Base-by-base conservation (phyloP, 371 early-diverging fungal genomes). In the Actinomortierella wolfii region DNA sequence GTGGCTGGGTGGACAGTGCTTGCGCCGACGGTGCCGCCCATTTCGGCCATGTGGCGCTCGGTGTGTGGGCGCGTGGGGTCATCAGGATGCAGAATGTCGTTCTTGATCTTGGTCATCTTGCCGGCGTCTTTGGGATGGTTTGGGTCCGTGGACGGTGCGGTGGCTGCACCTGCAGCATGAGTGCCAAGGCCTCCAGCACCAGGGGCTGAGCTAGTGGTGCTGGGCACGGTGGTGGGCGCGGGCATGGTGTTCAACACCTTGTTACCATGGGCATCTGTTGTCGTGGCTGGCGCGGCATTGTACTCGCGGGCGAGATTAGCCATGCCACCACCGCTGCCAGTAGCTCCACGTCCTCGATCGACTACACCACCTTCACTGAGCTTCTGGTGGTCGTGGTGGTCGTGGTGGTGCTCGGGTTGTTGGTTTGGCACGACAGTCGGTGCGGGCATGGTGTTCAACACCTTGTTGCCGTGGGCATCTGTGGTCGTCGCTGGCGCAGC, bases 121-220 rank as follows among this genome's bases (percentile, higher is more conserved):
- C 34, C 11, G 34, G 34, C 34, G n/a, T n/a, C n/a, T 40, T n/a
- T 62, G 52, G 44, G 49, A 25, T 23, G 55, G 29, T 1, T 44
- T 39, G 54, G 61, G 51, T 7, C 21, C 26, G 21, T 40, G 4
- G 6, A 51, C 42, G 15, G 26, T 39, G n/a, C 17, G 13, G 52
- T 3, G 20, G 44, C 52, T 0, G 42, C 7, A 34, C 21, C 15
- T 26, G 28, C 25, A 17, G 17, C 28, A 56, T 24, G 17, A 18
- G 26, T 40, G 41, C 59, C 29, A 18, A 34, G 25, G 24, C 18
- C 0, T 17, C n/a, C 52, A 2, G 39, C 41, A 15, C 46, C 59
- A 45, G 28, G 59, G 20, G 47, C 52, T 59, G 15, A 59, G n/a
- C 17, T 59, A n/a, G 15, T 24, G 46, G 2, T 47, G 48, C 20